Percentiles rank a stretch among this genome's conserved stretches.
Evolutionary conservation across 2,329 filamentous ascomycete genomes (phyloP).

Genomic region (Zymoseptoria pseudotritici): DNA sequence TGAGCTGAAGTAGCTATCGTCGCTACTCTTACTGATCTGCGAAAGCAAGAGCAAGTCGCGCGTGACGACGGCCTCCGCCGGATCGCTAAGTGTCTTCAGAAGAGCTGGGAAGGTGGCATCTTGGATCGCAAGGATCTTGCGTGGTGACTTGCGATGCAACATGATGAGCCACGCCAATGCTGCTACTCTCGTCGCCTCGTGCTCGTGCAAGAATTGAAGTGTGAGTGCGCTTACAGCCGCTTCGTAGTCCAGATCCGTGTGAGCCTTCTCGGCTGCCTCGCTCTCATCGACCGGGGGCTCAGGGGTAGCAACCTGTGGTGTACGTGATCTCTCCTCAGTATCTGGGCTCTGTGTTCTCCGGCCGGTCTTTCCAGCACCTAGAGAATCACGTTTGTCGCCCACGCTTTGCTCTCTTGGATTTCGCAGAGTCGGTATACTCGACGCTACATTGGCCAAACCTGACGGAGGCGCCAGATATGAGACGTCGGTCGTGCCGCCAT

Average conservation of each 20-base stretch:
- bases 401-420: constrained; percentile 5
- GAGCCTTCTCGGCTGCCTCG: constrained; percentile 6
- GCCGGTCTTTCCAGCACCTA: constrained; percentile 4
- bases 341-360: constrained; percentile 22
- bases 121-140: constrained; percentile 82
- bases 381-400: constrained; percentile 17
- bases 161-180: constrained; percentile 95
- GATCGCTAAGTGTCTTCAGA: constrained; percentile 91
- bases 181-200: constrained; percentile 89
- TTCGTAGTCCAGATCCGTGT: constrained; percentile 78
- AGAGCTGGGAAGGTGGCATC: constrained; percentile 94
- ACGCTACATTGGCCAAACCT: constrained; percentile 1
- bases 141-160: constrained; percentile 89
- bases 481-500: constrained; percentile 4
- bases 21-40: constrained; percentile 92
- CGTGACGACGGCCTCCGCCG: constrained; percentile 90
- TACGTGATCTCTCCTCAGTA: constrained; percentile 15
- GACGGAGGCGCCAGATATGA: background rate
- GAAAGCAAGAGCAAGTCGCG: constrained; percentile 88
- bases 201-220: constrained; percentile 88
- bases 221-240: constrained; percentile 91
- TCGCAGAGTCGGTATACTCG: constrained; percentile 2
- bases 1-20: constrained; percentile 93
- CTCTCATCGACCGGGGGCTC: constrained; percentile 18
- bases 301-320: constrained; percentile 23